Evolutionary conservation across 805 yeast genomes (phyloP).

Genomic region (Saccharomycopsis babjevae): DNA sequence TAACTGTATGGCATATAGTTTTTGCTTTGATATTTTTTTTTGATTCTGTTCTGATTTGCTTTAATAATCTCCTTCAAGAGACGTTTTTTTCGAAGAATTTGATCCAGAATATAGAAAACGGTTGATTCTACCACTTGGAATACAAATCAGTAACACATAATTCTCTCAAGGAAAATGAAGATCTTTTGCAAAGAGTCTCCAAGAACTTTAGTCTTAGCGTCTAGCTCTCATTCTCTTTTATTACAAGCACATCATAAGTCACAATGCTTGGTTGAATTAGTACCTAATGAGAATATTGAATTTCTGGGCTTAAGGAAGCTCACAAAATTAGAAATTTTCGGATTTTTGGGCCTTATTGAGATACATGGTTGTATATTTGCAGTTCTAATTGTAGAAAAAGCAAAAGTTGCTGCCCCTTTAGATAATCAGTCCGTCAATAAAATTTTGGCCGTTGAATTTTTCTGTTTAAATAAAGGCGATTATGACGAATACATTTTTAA

Average conservation of each 20-base stretch:
- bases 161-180: conserved; percentile 25
- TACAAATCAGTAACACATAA: too few species aligned
- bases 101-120: too few species aligned
- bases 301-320: conserved; percentile 32
- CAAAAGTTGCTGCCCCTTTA: conserved; percentile 74
- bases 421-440: conserved; percentile 70
- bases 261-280: conserved; percentile 41
- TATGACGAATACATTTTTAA: conserved; percentile 46
- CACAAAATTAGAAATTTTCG: conserved; percentile 39
- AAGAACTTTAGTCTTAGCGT: conserved; percentile 34
- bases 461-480: conserved; percentile 54
- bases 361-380: conserved; percentile 59
- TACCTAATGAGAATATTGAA: conserved; percentile 29
- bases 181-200: conserved; percentile 28
- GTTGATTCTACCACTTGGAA: too few species aligned
- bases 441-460: conserved; percentile 79
- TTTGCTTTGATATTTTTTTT: too few species aligned
- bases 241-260: conserved; percentile 29
- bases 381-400: conserved; percentile 68
- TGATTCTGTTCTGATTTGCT: too few species aligned
- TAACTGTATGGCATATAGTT: too few species aligned
- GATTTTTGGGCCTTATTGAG: conserved; percentile 74
- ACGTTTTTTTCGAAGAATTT: too few species aligned
- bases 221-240: conserved; percentile 35
- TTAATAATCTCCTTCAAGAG: too few species aligned